phyloP scores from a whole-genome alignment of 495 filamentous ascomycete genomes.

The Trichocladium uniseriatum region DNA sequence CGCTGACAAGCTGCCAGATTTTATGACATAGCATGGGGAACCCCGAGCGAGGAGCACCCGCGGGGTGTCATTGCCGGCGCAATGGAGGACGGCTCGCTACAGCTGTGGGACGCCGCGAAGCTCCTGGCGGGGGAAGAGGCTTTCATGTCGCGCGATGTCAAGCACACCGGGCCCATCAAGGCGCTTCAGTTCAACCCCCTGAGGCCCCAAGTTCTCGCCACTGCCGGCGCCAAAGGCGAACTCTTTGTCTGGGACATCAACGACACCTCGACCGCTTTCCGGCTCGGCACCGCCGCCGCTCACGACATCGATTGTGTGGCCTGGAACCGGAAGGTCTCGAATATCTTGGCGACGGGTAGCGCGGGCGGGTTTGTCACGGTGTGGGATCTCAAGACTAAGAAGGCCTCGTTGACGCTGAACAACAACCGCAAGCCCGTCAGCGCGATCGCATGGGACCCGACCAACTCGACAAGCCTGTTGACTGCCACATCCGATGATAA shows the following conservation, averaged over 20 bases:
- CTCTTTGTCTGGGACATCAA: conserved; percentile 91
- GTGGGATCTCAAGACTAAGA: conserved; percentile 97
- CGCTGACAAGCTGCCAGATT: conserved; percentile 50
- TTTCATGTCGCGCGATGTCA: conserved; percentile 76
- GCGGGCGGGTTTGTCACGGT: conserved; percentile 94
- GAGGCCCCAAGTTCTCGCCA: conserved; percentile 82
- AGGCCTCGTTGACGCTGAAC: conserved; percentile 89
- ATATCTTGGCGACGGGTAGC: conserved; percentile 92
- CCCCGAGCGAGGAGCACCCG: conserved; percentile 62
- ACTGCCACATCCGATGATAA: conserved; percentile 90
- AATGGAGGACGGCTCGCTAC: conserved; percentile 90
- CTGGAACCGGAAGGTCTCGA: conserved; percentile 96
- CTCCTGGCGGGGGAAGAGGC: conserved; percentile 59
- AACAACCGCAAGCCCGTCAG: conserved; percentile 93
- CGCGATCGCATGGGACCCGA: conserved; percentile 93
- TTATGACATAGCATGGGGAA: conserved; percentile 92
- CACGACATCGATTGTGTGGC: conserved; percentile 93
- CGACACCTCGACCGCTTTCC: conserved; percentile 77
- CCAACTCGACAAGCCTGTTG: conserved; percentile 83
- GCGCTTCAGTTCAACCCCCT: conserved; percentile 96
- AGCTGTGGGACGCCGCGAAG: conserved; percentile 91
- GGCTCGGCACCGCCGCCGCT: conserved; percentile 81
- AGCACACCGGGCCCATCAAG: conserved; percentile 90
- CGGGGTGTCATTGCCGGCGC: conserved; percentile 88
- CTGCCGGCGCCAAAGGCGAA: conserved; percentile 89